These are phyloP conservation scores for Infundibulicybe gibba DNA, from an alignment of 768 basidiomycete species.

Conservation along the genomic window DNA sequence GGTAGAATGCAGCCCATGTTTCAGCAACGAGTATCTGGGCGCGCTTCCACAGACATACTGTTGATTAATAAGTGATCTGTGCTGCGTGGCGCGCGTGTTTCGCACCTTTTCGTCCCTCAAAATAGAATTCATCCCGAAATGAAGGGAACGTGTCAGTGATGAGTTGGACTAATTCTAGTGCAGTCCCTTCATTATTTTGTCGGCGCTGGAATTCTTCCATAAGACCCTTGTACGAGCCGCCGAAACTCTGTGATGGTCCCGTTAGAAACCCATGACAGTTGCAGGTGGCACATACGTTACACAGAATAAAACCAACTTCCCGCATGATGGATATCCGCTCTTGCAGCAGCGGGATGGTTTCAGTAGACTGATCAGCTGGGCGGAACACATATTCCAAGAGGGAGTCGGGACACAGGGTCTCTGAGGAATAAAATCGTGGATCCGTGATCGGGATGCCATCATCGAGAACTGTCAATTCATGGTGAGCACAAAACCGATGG, in stretches of 20 bases:
- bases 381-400: conserved; percentile 70
- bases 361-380: conserved; percentile 48
- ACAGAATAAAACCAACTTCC: conserved; percentile 70
- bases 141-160: conserved; percentile 68
- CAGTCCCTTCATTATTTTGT: conserved; percentile 54
- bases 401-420: conserved; percentile 64
- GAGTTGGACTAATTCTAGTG: conserved; percentile 70
- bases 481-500: conserved; percentile 3
- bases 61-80: not conserved
- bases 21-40: conserved; percentile 91
- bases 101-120: conserved; percentile 57
- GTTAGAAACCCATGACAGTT: conserved; percentile 1
- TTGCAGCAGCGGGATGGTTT: conserved; percentile 64
- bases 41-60: conserved; percentile 86
- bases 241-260: conserved; percentile 44
- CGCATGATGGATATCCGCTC: conserved; percentile 78
- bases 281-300: conserved; percentile 45
- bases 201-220: conserved; percentile 54
- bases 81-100: not conserved
- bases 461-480: conserved; percentile 50
- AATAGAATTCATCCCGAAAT: conserved; percentile 67
- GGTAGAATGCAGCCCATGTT: conserved; percentile 90
- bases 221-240: conserved; percentile 69
- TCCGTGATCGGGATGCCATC: conserved; percentile 75
- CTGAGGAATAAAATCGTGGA: conserved; percentile 75